A percentile compares a stretch with the other conserved stretches of the same genome.
These are phyloP conservation scores for Rhazya stricta DNA, from an alignment of 257 asterid species.

Conservation along the genomic window DNA sequence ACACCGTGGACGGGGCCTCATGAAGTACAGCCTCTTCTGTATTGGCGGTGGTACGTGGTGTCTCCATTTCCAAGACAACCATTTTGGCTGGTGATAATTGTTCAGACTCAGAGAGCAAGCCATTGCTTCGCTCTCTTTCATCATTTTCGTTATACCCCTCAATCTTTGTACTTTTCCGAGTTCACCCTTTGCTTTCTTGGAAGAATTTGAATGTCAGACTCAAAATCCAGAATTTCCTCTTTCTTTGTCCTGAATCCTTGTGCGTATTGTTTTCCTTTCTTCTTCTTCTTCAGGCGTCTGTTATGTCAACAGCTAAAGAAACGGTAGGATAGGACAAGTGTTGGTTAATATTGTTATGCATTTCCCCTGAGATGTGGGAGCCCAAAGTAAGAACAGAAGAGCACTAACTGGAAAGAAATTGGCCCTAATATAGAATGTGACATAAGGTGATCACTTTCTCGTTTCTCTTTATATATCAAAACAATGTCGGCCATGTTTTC, in stretches of 20 bases:
- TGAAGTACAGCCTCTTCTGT: constrained; percentile 39
- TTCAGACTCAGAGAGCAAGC: constrained; percentile 61
- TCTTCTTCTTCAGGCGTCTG: constrained; percentile 20
- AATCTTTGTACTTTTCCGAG: constrained; percentile 41
- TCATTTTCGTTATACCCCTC: constrained; percentile 37
- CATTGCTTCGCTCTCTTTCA: constrained; percentile 52
- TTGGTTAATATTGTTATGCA: constrained; percentile 16
- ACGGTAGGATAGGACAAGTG: constrained; percentile 44
- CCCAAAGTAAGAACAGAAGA: background rate
- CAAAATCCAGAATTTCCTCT: constrained; percentile 9
- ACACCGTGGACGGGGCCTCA: constrained; percentile 63
- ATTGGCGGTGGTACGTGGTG: constrained; percentile 13
- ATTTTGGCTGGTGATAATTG: constrained; percentile 16
- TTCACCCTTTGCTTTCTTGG: background rate
- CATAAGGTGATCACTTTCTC: no score
- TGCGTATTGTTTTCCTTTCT: background rate
- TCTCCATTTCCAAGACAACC: constrained; percentile 47
- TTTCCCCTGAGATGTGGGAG: background rate
- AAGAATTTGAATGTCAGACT: background rate
- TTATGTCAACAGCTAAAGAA: constrained; percentile 25
- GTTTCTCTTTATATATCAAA: no score
- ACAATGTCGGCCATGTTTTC: no score
- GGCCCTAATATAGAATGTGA: no score
- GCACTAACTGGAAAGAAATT: no score
- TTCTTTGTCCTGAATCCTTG: background rate